A percentile compares a stretch with the other conserved stretches of the same genome.
These are phyloP conservation scores for Bacidia gigantensis DNA, from an alignment of 495 filamentous ascomycete species.

Conservation along the genomic window DNA sequence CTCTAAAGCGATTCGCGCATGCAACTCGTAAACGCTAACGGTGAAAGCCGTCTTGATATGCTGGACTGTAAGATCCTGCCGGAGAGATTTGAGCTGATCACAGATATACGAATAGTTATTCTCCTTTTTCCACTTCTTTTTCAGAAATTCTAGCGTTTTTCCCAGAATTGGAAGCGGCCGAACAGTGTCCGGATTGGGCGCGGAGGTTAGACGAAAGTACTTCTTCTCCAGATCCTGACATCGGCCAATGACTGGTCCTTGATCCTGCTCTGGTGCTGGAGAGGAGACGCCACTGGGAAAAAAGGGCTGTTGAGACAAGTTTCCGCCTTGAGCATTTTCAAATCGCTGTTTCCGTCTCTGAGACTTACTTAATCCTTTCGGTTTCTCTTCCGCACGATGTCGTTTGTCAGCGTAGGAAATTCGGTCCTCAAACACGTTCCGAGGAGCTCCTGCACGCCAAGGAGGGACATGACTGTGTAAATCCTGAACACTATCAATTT, in stretches of 20 bases:
- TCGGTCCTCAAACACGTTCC: conserved; percentile 59
- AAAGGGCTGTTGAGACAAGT: conserved; percentile 29
- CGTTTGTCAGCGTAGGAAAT: conserved; percentile 58
- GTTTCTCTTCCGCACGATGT: conserved; percentile 34
- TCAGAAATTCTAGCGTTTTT: conserved; percentile 74
- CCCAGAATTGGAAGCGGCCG: conserved; percentile 71
- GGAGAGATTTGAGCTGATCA: conserved; percentile 97
- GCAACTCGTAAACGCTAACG: conserved; percentile 90
- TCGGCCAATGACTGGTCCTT: conserved; percentile 75
- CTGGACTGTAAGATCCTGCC: conserved; percentile 96
- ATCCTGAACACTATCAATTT: conserved; percentile 31
- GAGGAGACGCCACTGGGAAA: conserved; percentile 45
- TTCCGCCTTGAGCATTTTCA: conserved; percentile 32
- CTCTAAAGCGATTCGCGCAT: conserved; percentile 94
- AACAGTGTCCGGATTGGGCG: conserved; percentile 73
- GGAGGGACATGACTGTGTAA: conserved; percentile 41
- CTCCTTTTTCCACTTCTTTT: conserved; percentile 87
- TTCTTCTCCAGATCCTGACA: conserved; percentile 80
- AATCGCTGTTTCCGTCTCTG: conserved; percentile 82
- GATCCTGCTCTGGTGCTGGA: conserved; percentile 42
- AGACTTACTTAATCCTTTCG: conserved; percentile 66
- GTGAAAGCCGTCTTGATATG: conserved; percentile 93
- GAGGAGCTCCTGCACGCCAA: conserved; percentile 57
- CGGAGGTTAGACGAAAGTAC: conserved; percentile 84
- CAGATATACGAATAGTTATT: conserved; percentile 95